Base-by-base conservation (phyloP, 768 basidiomycete genomes). In the Sutorius australiensis region DNA sequence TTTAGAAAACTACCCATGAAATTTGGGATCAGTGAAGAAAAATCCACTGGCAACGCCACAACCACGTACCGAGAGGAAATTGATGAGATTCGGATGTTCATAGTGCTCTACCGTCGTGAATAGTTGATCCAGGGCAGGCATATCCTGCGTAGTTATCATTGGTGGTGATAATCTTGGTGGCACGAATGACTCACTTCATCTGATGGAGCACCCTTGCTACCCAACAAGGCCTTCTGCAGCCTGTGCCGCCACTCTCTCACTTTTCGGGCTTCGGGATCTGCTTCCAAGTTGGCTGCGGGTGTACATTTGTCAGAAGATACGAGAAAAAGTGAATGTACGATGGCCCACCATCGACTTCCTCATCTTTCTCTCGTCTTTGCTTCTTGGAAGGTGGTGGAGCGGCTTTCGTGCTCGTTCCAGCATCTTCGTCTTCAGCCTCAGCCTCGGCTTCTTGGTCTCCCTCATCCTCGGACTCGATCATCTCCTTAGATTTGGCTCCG, bases 201-300 rank as follows among this genome's bases (percentile, higher is more conserved):
- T 61, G 82, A 84, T 5, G 89, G 86, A 8, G 76, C 57, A 6
- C 73, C 72, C 70, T 86, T 86, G 58, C 73, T 80, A 59, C 84
- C 83, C 48, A 95, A 66, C 74, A 93, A 88, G 0, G 83, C 88
- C 69, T 92, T 89, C 72, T 98, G 94, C 3, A 97, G 79, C 69
- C 83, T 88, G 69, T 95, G 92, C 59, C 95, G 78, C 93, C 94
- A 95, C 53, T 90, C 88, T 64, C 89, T 85, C 61, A 95, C 92
- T 68, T 86, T 85, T 50, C 74, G 62, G 21, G 83, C 87, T 55
- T 87, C 86, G 2, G 77, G 78, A 67, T 88, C 84, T 45, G 68
- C 73, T 38, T 73, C 70, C 49, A 83, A 57, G 47, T 75, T 75
- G 51, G 75, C 77, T 77, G 46, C 21, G 44, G 43, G 14, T 6